Conservation (phyloP, 2,329 filamentous ascomycete genomes). For the Hymenotorrendiella dingleyae region DNA sequence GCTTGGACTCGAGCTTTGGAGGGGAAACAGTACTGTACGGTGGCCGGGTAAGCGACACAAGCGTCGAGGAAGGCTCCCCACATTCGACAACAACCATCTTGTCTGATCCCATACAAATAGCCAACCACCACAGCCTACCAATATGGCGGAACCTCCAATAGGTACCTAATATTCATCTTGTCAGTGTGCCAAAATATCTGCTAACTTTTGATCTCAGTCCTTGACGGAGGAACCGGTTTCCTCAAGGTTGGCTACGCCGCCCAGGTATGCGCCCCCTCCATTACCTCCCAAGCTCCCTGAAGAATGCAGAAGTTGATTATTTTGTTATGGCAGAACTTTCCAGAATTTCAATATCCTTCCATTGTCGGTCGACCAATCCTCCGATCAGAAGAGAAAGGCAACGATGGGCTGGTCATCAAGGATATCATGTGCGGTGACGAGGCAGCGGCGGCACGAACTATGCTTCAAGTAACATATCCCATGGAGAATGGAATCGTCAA, state of each 20-base stretch:
- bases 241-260: slow-evolving; percentile 98
- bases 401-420: slow-evolving; percentile 70
- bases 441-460: slow-evolving; percentile 87
- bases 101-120: no score
- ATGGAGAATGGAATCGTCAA: slow-evolving; percentile 99
- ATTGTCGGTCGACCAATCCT: slow-evolving; percentile 97
- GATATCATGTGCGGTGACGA: slow-evolving; percentile 99
- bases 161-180: slow-evolving; percentile 18
- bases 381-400: slow-evolving; percentile 79
- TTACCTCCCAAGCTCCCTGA: neutral
- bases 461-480: slow-evolving; percentile 97
- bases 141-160: slow-evolving; percentile 33
- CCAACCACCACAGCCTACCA: no score
- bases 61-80: neutral
- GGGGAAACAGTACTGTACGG: slow-evolving; percentile 1
- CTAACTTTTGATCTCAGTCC: slow-evolving; percentile 54
- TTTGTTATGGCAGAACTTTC: slow-evolving; percentile 69
- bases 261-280: slow-evolving; percentile 48
- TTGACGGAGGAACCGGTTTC: slow-evolving; percentile 99
- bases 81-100: slow-evolving; percentile 1
- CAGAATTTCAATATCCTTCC: slow-evolving; percentile 96
- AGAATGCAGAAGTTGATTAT: slow-evolving; percentile 4
- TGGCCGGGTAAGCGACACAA: neutral
- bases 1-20: no score
- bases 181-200: neutral